phyloP scores from a whole-genome alignment of 2,329 filamentous ascomycete genomes.

The Colletotrichum falcatum region DNA sequence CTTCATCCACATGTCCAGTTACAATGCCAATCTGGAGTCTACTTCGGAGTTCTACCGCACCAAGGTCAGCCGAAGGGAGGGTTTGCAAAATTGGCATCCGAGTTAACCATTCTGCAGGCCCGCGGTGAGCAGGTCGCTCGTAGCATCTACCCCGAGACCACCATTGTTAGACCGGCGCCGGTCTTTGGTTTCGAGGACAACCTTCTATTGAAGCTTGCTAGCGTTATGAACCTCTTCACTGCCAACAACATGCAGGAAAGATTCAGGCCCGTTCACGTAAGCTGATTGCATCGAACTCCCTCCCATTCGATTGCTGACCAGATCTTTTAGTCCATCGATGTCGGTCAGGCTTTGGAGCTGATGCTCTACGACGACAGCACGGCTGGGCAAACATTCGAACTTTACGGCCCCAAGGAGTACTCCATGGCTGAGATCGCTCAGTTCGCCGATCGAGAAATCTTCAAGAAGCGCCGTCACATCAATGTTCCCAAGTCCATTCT shows the following conservation, averaged over 20 bases:
- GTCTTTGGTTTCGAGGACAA: constrained; percentile 96
- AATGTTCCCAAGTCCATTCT: constrained; percentile 87
- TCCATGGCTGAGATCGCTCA: constrained; percentile 87
- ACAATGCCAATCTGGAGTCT: constrained; percentile 86
- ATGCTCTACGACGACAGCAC: constrained; percentile 95
- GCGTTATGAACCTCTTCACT: constrained; percentile 84
- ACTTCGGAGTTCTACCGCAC: constrained; percentile 90
- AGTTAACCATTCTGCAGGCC: constrained; percentile 60
- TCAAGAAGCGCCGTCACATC: constrained; percentile 89
- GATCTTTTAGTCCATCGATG: constrained; percentile 86
- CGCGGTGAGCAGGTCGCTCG: constrained; percentile 86
- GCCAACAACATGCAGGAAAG: constrained; percentile 94
- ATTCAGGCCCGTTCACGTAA: constrained; percentile 90
- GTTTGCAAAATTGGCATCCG: background rate
- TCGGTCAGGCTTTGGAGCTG: constrained; percentile 86
- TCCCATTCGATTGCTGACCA: constrained; percentile 13
- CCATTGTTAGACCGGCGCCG: constrained; percentile 92
- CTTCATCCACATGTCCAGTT: constrained; percentile 96
- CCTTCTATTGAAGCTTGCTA: constrained; percentile 87
- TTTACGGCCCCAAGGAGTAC: constrained; percentile 95
- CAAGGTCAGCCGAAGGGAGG: constrained; percentile 69
- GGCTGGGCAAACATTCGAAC: constrained; percentile 90
- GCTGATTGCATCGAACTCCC: constrained; percentile 44
- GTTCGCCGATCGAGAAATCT: constrained; percentile 91
- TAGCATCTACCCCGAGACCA: constrained; percentile 94